Evolutionary conservation across 139 green algal species (phyloP).

Genomic region (Chlorella sorokiniana): DNA sequence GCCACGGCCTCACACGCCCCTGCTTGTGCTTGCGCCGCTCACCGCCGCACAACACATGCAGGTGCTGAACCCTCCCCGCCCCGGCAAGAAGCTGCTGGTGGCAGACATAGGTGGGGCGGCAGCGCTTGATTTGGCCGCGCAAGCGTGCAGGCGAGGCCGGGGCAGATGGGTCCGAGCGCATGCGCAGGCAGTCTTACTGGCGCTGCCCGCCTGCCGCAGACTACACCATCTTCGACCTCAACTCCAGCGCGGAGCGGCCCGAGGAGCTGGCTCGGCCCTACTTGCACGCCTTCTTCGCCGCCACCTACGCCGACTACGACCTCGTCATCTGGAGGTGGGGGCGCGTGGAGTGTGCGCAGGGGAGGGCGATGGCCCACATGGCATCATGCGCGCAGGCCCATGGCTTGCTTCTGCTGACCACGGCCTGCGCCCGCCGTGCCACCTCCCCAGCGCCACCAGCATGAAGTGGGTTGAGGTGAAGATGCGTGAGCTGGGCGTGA

Average conservation of each 20-base stretch:
- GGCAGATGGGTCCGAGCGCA: background rate
- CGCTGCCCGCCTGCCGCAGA: background rate
- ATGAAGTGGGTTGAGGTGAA: constrained; percentile 92
- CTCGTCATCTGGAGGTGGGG: constrained; percentile 85
- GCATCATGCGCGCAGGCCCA: no score
- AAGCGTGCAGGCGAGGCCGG: no score
- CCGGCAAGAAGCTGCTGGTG: constrained; percentile 90
- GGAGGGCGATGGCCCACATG: no score
- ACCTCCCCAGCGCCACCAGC: constrained; percentile 15
- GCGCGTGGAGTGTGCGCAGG: background rate
- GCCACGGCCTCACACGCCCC: constrained; percentile 16
- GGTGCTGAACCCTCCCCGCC: background rate
- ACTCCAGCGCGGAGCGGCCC: constrained; percentile 78
- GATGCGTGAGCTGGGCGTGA: constrained; percentile 87
- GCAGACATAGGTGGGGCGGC: constrained; percentile 82
- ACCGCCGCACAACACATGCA: background rate
- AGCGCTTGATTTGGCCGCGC: no score
- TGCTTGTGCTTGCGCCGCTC: background rate
- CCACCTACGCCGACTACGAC: constrained; percentile 78
- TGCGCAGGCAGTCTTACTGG: background rate
- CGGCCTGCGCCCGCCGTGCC: background rate
- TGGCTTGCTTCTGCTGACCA: background rate
- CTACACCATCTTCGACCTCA: constrained; percentile 89
- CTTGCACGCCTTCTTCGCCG: constrained; percentile 91
- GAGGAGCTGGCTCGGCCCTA: constrained; percentile 83